phyloP scores from a whole-genome alignment of 2,329 filamentous ascomycete genomes.

The Aspergillus quadrilineatus region DNA sequence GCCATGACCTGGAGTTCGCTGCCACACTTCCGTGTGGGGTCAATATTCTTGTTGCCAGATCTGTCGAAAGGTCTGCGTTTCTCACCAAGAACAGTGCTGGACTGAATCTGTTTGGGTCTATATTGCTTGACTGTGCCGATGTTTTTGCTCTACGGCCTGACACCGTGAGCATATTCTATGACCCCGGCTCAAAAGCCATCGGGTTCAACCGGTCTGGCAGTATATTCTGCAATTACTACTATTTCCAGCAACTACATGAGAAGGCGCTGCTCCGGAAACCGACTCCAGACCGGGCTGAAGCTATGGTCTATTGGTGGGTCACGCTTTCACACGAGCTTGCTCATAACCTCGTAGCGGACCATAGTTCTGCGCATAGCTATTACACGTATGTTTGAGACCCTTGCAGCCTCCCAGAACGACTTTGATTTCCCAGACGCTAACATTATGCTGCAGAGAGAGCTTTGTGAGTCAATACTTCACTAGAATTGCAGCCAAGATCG shows the following conservation, averaged over 20 bases:
- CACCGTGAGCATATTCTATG: slow-evolving; percentile 83
- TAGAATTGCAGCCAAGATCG: slow-evolving; percentile 62
- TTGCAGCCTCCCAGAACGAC: background rate
- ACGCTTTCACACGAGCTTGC: slow-evolving; percentile 94
- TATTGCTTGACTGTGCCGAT: slow-evolving; percentile 67
- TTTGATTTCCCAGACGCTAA: slow-evolving; percentile 3
- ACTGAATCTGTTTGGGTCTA: slow-evolving; percentile 66
- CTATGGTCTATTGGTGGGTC: slow-evolving; percentile 86
- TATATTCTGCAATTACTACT: slow-evolving; percentile 91
- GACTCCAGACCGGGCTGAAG: slow-evolving; percentile 60
- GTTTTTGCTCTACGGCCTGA: slow-evolving; percentile 70
- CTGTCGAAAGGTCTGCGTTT: slow-evolving; percentile 57
- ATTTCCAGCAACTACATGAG: slow-evolving; percentile 77
- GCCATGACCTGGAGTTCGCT: slow-evolving; percentile 69
- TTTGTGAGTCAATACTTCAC: slow-evolving; percentile 76
- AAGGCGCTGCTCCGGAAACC: slow-evolving; percentile 43
- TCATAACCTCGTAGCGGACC: slow-evolving; percentile 80
- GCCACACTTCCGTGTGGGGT: slow-evolving; percentile 70
- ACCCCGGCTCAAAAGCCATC: slow-evolving; percentile 74
- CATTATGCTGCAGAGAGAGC: slow-evolving; percentile 57
- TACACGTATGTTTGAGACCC: slow-evolving; percentile 56
- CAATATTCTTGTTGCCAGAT: slow-evolving; percentile 68
- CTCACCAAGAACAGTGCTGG: slow-evolving; percentile 59
- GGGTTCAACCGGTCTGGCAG: slow-evolving; percentile 87
- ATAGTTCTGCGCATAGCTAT: slow-evolving; percentile 77